Evolutionary conservation across 805 yeast genomes (phyloP), one percentile per base, ranked within the genome.

Genomic region (Sugiyamaella mastotermitis): DNA sequence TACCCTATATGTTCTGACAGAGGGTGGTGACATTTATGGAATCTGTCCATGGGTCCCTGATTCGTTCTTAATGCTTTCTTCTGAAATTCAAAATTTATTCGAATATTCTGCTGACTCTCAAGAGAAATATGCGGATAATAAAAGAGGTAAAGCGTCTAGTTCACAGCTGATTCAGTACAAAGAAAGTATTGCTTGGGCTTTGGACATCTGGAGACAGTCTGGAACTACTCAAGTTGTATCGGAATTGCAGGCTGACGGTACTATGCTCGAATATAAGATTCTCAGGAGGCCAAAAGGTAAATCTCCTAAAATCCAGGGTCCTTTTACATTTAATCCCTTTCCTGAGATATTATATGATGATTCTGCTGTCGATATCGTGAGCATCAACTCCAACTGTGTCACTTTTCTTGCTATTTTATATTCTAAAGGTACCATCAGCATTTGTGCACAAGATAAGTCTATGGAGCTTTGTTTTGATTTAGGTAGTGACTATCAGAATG

Each of bases 41-140:
- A 58, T 82, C 3, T 75, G 71, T 45, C 92, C 92, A n/a, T 79
- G 78, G 53, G 49, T 73, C 15, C 85, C 88, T 0, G 43, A 54
- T 1, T 55, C 62, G 18, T 48, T 76, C 19, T 55, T 66, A 1
- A 62, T 68, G n/a, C 36, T 67, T 1, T 45, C 53, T 24, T 42
- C 49, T 1, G 57, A 62, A 48, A 37, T 64, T 4, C 57, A 58
- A 39, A 50, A 46, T 3, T 36, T 61, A 2, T 48, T 66, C n/a
- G 62, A 64, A 43, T 52, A 58, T 35, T 60, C 65, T 2, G 59
- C 63, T 1, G 39, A 49, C 6, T 48, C 46, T 17, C 21, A 20
- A 9, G 9, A 31, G 6, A 9, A 18, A 10, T 18, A 17, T 14
- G 19, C 18, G 15, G 19, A 28, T 28, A 28, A 10, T 16, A n/a